These are phyloP conservation scores for Corymbia citriodora DNA, from an alignment of 441 rosid species.

Conservation along the genomic window DNA sequence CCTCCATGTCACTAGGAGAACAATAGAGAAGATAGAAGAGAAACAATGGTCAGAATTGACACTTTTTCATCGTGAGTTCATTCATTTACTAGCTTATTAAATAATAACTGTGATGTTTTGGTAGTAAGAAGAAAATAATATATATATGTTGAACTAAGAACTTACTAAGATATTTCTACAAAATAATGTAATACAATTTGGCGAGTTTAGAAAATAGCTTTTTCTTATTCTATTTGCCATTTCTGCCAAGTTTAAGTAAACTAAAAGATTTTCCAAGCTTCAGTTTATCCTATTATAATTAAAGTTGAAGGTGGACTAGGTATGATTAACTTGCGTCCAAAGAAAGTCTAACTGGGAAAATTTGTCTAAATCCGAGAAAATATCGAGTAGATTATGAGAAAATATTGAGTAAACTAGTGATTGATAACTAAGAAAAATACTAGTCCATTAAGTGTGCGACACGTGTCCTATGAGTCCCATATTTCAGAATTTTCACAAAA, in stretches of 20 bases:
- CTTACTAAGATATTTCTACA: neutral
- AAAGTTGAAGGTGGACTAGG: neutral
- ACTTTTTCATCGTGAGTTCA: neutral
- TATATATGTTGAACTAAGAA: neutral
- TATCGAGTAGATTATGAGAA: no score
- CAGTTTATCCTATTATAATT: neutral
- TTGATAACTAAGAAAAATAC: no score
- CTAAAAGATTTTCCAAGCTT: neutral
- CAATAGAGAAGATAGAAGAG: neutral
- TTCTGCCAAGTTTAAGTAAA: neutral
- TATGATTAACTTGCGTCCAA: neutral
- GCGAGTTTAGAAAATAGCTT: no score
- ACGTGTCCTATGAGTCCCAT: no score
- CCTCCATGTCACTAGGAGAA: neutral
- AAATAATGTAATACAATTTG: neutral
- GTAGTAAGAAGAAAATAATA: rapidly evolving
- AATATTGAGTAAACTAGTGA: no score
- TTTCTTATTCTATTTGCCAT: no score
- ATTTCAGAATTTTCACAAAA: no score
- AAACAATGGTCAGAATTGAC: neutral
- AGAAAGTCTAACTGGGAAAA: neutral
- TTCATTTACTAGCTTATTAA: neutral
- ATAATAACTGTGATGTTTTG: neutral
- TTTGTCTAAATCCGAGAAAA: no score
- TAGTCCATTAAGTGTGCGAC: no score